Evolutionary conservation across 2,329 filamentous ascomycete genomes (phyloP).

Genomic region (Microsporum canis): DNA sequence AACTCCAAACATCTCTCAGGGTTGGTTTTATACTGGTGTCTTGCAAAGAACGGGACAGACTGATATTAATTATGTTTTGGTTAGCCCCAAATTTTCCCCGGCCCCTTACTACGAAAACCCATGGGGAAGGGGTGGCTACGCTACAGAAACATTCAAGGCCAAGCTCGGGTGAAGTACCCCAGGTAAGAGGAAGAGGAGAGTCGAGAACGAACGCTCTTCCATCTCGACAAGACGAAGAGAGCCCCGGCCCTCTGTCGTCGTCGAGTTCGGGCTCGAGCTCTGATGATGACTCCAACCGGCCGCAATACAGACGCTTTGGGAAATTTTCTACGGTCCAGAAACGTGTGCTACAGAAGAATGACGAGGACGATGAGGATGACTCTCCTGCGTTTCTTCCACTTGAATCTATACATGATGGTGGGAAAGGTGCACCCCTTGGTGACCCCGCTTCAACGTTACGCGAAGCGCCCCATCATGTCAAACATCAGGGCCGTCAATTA

Average conservation of each 20-base stretch:
- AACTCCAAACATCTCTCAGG: not conserved
- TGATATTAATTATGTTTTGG: not conserved
- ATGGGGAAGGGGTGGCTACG: not conserved
- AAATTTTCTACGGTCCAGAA: conserved; percentile 29
- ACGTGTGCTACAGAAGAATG: conserved; percentile 14
- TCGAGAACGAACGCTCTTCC: conserved; percentile 11
- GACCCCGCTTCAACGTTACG: conserved; percentile 35
- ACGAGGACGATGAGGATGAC: conserved; percentile 34
- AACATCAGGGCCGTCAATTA: conserved; percentile 20
- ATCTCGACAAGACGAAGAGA: conserved; percentile 25
- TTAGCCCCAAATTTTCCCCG: conserved; percentile 5
- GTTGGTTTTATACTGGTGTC: not conserved
- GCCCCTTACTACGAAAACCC: not conserved
- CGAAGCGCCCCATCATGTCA: conserved; percentile 23
- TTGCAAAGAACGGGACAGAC: not conserved
- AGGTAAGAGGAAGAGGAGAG: not conserved
- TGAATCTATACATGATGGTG: conserved; percentile 7
- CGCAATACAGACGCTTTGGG: conserved; percentile 29
- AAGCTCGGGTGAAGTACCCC: conserved; percentile 12
- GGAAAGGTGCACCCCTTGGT: conserved; percentile 18
- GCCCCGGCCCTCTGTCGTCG: conserved; percentile 12
- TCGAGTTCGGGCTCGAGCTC: conserved; percentile 23
- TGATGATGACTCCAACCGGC: conserved; percentile 23
- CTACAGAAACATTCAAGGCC: not conserved
- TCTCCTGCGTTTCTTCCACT: conserved; percentile 38